phyloP scores from a whole-genome alignment of 768 basidiomycete genomes.

The Russula ochroleuca region DNA sequence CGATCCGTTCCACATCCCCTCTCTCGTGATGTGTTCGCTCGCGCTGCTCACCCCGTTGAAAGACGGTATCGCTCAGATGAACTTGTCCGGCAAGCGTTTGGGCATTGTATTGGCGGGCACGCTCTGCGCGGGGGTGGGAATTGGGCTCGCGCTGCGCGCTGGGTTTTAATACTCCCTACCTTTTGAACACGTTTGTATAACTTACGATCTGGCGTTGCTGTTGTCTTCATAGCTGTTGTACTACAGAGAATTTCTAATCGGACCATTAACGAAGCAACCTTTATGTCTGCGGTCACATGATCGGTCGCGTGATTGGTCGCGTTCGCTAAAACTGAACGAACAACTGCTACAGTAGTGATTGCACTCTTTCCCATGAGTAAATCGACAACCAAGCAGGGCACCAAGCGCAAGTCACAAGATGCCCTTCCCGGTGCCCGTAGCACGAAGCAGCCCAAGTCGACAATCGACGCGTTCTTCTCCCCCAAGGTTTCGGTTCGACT shows the following conservation, averaged over 20 bases:
- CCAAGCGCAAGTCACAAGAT: conserved; percentile 35
- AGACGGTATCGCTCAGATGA: conserved; percentile 30
- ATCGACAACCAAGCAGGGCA: conserved; percentile 2
- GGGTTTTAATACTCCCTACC: neutral
- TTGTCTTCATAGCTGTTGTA: conserved; percentile 9
- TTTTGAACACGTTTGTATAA: neutral
- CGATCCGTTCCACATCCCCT: conserved; percentile 66
- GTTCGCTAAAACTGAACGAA: neutral
- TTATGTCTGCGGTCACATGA: conserved; percentile 21
- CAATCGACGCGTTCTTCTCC: conserved; percentile 37
- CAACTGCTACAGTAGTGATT: neutral
- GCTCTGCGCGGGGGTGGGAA: conserved; percentile 44
- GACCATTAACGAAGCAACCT: neutral
- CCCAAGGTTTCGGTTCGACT: conserved; percentile 29
- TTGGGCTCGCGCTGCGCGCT: conserved; percentile 37
- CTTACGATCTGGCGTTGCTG: neutral
- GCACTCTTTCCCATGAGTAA: conserved; percentile 18
- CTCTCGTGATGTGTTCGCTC: conserved; percentile 54
- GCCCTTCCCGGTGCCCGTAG: conserved; percentile 20
- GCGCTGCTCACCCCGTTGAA: conserved; percentile 53
- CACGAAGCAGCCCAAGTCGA: conserved; percentile 34
- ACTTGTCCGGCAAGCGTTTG: conserved; percentile 30
- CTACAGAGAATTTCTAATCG: neutral
- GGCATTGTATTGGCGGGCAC: conserved; percentile 39
- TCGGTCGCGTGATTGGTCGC: conserved; percentile 9